Evolutionary conservation across 495 filamentous ascomycete genomes (phyloP).

Genomic region (Apiosordaria backusii): DNA sequence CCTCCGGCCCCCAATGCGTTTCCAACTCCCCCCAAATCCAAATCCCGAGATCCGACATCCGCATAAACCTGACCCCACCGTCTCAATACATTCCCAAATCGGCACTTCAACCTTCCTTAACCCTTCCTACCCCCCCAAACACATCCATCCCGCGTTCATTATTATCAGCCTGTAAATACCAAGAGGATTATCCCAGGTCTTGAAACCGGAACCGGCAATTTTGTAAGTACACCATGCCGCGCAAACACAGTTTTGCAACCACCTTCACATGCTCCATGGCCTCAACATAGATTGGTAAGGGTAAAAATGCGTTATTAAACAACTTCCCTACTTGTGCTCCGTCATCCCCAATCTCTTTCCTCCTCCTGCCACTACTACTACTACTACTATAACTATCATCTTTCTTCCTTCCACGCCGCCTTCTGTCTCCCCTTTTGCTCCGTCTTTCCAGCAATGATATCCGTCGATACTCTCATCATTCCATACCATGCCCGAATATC

Average conservation of each 20-base stretch:
- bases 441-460: background rate
- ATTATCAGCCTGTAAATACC: background rate
- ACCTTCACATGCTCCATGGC: background rate
- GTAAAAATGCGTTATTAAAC: background rate
- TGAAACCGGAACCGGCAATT: background rate
- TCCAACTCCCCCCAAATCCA: background rate
- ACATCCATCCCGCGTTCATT: background rate
- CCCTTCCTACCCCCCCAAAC: background rate
- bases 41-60: background rate
- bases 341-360: background rate
- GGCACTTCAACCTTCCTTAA: background rate
- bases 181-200: background rate
- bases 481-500: background rate
- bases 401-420: background rate
- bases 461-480: background rate
- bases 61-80: background rate
- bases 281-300: no score
- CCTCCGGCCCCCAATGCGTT: background rate
- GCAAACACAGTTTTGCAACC: background rate
- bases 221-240: background rate
- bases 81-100: no score
- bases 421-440: slow-evolving; percentile 4
- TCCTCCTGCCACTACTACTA: background rate
- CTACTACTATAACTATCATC: background rate
- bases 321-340: slow-evolving; percentile 9